Evolutionary conservation across 768 basidiomycete species (phyloP), one percentile per base, ranked within the genome.

Genomic region (Russula foetens): DNA sequence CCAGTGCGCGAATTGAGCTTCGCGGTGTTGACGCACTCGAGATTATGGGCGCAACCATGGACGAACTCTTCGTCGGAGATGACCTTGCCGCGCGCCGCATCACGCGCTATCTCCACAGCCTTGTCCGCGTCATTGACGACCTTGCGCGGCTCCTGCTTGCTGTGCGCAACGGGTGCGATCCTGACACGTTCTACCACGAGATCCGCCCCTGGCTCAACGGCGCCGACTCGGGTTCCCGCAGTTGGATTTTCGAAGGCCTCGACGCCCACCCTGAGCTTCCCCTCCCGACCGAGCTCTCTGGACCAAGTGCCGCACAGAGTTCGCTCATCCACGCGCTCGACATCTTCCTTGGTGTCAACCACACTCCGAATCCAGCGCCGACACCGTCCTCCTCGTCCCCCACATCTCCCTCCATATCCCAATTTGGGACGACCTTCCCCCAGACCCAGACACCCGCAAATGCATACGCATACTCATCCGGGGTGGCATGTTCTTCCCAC

Each of bases 1-100:
- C 85, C 47, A 93, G 92, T 0, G 84, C 91, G 2, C 82, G 89
- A 1, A 90, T 94, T 67, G 95, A 98, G 71, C 79, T 96, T 19
- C 80, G 82, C 26, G 94, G 93, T 14, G 91, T 89, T 1, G 82
- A 86, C 53, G 90, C 88, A 0, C 83, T 98, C n/a, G 79, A 84
- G 41, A 76, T 94, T 54, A 95, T 97, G 90, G 83, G 88, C 2
- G 74, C 79, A 3, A 88, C 84, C 1, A 85, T 95, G 80, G 92
- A 96, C 75, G 94, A 96, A 71, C 78, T 85, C 29, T 95, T 93
- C 77, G 82, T 95, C 47, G 76, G 76, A 28, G 84, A 85, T 69
- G 64, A 69, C 12, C 71, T 79, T 28, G 76, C 83, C 19, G 59
- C 79, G 11, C 68, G 69, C 11, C 75, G 83, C 21, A 78, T 84